A percentile compares a stretch with the other conserved stretches of the same genome.
phyloP scores from a whole-genome alignment of 2,329 filamentous ascomycete genomes.

The Sclerotinia trifoliorum region DNA sequence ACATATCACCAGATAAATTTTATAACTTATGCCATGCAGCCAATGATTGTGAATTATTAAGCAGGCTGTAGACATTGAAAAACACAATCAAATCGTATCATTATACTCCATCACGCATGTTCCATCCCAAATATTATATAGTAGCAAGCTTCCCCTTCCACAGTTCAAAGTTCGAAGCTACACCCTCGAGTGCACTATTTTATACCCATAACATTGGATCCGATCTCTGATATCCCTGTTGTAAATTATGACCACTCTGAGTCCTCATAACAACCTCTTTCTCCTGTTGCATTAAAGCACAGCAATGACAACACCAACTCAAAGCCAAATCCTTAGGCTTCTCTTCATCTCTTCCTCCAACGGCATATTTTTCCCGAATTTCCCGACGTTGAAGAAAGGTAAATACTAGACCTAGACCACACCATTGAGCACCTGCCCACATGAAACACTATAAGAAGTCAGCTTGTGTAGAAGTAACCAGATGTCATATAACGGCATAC shows the following conservation, averaged over 20 bases:
- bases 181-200: background rate
- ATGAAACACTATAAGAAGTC: slow-evolving; percentile 22
- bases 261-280: slow-evolving; percentile 33
- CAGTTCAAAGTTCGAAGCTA: background rate
- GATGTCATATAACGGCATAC: slow-evolving; percentile 7
- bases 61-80: background rate
- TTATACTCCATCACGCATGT: background rate
- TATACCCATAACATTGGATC: slow-evolving; percentile 25
- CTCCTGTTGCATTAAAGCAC: slow-evolving; percentile 35
- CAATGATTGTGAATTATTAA: background rate
- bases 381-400: slow-evolving; percentile 31
- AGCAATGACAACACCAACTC: slow-evolving; percentile 40
- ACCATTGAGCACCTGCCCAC: slow-evolving; percentile 22
- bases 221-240: slow-evolving; percentile 25
- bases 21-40: background rate
- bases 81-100: background rate
- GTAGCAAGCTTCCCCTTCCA: background rate
- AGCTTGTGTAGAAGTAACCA: slow-evolving; percentile 25
- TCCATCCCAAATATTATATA: background rate
- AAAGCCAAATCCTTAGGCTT: slow-evolving; percentile 42
- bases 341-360: slow-evolving; percentile 41
- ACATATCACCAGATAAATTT: background rate
- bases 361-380: too few relatives aligned
- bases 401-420: slow-evolving; percentile 28
- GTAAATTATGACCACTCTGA: background rate